Percentiles rank a stretch among this genome's conserved stretches.
Evolutionary conservation across 179 eudicot genomes (phyloP).

Genomic region (Camellia oleifera): DNA sequence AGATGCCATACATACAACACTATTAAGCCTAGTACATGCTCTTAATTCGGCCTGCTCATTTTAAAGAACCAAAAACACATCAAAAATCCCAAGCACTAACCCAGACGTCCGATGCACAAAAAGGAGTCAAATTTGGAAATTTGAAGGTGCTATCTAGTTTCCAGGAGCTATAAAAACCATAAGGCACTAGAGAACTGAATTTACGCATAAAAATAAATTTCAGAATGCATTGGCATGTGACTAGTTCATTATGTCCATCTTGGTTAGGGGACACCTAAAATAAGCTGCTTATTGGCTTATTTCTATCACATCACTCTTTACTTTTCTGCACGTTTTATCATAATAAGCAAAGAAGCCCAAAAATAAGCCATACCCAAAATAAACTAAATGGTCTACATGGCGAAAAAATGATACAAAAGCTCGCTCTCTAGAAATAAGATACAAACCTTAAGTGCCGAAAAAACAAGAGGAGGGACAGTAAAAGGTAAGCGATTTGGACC

Average conservation of each 20-base stretch:
- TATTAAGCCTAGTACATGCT: background rate
- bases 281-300: too few relatives aligned
- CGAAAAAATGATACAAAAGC: slow-evolving; percentile 4
- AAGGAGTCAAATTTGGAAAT: background rate
- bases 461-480: slow-evolving; percentile 86
- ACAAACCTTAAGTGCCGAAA: slow-evolving; percentile 80
- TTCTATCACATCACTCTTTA: too few relatives aligned
- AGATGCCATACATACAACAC: background rate
- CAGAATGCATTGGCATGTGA: background rate
- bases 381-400: slow-evolving; percentile 9
- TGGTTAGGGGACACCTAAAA: too few relatives aligned
- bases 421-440: slow-evolving; percentile 10
- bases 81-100: background rate
- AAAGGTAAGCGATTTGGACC: slow-evolving; percentile 85
- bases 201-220: background rate
- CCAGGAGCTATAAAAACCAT: background rate
- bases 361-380: background rate
- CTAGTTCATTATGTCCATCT: background rate
- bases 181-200: background rate
- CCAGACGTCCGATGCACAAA: slow-evolving; percentile 12
- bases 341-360: too few relatives aligned
- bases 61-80: background rate
- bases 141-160: background rate
- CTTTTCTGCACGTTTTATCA: too few relatives aligned
- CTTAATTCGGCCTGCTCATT: background rate